These are phyloP conservation scores for Ustilago nuda DNA, from an alignment of 1,284 basidiomycete genomes.

Conservation along the genomic window DNA sequence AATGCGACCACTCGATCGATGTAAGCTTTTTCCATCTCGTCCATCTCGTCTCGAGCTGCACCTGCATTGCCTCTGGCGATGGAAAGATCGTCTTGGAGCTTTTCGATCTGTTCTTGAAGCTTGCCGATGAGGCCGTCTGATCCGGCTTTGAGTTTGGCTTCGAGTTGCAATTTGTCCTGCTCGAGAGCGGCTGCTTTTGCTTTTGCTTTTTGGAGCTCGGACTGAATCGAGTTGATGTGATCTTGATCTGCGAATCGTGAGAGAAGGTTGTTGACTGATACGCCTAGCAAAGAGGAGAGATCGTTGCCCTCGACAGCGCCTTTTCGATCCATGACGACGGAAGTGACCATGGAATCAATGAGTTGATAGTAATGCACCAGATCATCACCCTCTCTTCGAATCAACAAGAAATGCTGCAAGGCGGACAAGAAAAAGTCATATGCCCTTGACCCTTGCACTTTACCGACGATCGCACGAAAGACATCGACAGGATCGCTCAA, in stretches of 20 bases:
- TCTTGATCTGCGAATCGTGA: conserved; percentile 93
- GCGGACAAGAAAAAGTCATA: conserved; percentile 89
- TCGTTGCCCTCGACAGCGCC: conserved; percentile 75
- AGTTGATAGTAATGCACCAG: conserved; percentile 91
- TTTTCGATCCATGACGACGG: conserved; percentile 89
- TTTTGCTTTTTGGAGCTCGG: conserved; percentile 80
- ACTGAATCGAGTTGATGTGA: conserved; percentile 80
- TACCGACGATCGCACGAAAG: conserved; percentile 82
- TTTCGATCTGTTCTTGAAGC: conserved; percentile 79
- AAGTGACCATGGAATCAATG: conserved; percentile 90
- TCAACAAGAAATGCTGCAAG: conserved; percentile 90
- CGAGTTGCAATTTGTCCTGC: conserved; percentile 73
- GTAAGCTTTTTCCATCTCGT: conserved; percentile 82
- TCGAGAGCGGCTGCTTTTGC: conserved; percentile 80
- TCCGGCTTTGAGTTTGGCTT: conserved; percentile 83
- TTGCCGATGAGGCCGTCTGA: conserved; percentile 85
- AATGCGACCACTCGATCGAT: conserved; percentile 88
- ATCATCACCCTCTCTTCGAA: conserved; percentile 80
- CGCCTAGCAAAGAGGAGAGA: conserved; percentile 85
- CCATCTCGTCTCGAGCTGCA: conserved; percentile 74
- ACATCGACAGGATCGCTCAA: conserved; percentile 87
- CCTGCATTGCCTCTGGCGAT: conserved; percentile 80
- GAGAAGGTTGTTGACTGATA: conserved; percentile 88
- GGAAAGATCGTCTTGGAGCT: conserved; percentile 82
- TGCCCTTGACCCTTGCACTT: conserved; percentile 81